Percentiles rank a stretch among this genome's conserved stretches.
Evolutionary conservation across 768 basidiomycete genomes (phyloP).

Genomic region (Hortiboletus flavorubellus): DNA sequence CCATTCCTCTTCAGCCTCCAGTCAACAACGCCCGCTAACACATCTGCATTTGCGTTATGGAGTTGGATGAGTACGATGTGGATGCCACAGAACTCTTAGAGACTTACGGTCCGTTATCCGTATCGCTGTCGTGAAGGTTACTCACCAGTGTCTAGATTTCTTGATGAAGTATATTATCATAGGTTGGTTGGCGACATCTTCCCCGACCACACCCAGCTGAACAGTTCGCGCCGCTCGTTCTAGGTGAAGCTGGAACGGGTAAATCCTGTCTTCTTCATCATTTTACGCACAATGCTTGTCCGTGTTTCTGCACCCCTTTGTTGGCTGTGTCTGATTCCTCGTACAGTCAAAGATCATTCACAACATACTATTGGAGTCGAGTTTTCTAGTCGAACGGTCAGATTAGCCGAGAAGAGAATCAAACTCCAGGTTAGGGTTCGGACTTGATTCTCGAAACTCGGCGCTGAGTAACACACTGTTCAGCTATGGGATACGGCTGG

Average conservation of each 20-base stretch:
- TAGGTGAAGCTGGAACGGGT: constrained; percentile 95
- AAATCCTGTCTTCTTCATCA: constrained; percentile 97
- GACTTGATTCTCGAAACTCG: not conserved
- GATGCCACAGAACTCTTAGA: constrained; percentile 92
- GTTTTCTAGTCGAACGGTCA: constrained; percentile 91
- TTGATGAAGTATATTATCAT: constrained; percentile 99
- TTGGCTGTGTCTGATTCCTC: constrained; percentile 5
- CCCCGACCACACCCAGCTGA: constrained; percentile 6
- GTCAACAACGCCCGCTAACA: not conserved
- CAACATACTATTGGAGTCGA: constrained; percentile 99
- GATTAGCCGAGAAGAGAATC: constrained; percentile 90
- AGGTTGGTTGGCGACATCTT: constrained; percentile 45
- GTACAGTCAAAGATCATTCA: constrained; percentile 89
- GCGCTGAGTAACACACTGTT: constrained; percentile 11
- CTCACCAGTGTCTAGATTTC: constrained; percentile 65
- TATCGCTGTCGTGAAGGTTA: not conserved
- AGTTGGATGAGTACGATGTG: constrained; percentile 61
- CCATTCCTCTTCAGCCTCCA: not conserved
- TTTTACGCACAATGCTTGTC: constrained; percentile 94
- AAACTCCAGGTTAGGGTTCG: constrained; percentile 77
- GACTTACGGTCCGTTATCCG: constrained; percentile 70
- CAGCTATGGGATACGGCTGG: constrained; percentile 98
- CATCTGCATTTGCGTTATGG: constrained; percentile 40
- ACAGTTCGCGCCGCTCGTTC: not conserved
- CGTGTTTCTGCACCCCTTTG: constrained; percentile 32